Evolutionary conservation across 495 filamentous ascomycete genomes (phyloP), one percentile per base, ranked within the genome.

Genomic region (Aspergillus sparsus): DNA sequence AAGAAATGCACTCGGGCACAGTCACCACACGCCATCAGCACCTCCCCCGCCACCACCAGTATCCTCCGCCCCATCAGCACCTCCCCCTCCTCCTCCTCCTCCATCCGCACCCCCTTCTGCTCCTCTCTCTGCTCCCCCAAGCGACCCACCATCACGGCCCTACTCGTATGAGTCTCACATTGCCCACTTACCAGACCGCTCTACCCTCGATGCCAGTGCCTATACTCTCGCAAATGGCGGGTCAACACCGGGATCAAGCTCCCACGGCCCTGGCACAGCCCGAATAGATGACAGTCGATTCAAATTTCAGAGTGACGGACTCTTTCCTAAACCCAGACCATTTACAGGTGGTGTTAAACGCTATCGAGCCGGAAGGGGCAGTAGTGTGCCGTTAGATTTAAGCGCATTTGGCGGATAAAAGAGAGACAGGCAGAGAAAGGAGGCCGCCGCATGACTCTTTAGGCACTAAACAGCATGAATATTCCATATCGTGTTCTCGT

Each of bases 311-410:
- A 80, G 84, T 34, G 93, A 98, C 57, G 84, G 82, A 36, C 80
- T 90, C 62, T 78, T 98, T 16, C 92, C 94, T 2, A 93, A 90
- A 66, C 93, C 94, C 45, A 81, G 93, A 58, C 84, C 86, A 3
- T 97, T 94, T 68, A 71, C 77, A 7, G 89, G 90, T 3, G 85
- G 80, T 33, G 71, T 77, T 36, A 90, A 89, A 68, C 83, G 85
- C 65, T 98, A 98, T 74, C 81, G 93, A 42, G 94, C 93, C 31
- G 94, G 94, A 8, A 83, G 93, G 69, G 93, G 91, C 21, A 97
- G 91, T 74, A 96, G 89, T 77, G 92, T 98, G 42, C 94, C 94
- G 42, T 80, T 98, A 67, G 90, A 98, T 77, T 74, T 98, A 68
- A 83, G 78, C 59, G 68, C 71, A 47, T 67, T 77, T 61, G 67